These are phyloP conservation scores for Mortierella hygrophila DNA, from an alignment of 192 early-diverging fungal species.

Conservation along the genomic window DNA sequence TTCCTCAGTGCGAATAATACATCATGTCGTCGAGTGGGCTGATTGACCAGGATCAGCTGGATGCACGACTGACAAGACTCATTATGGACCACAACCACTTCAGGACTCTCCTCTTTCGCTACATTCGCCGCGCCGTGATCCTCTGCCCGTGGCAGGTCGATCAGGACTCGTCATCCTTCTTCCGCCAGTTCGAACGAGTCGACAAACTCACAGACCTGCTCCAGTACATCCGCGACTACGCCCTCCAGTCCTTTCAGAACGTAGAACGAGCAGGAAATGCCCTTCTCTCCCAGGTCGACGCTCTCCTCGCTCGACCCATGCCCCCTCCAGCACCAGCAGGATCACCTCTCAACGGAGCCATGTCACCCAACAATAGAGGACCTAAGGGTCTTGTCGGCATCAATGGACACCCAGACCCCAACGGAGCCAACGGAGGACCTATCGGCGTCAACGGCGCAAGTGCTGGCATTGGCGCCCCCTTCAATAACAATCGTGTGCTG, in stretches of 20 bases:
- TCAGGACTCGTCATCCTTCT: slow-evolving; percentile 45
- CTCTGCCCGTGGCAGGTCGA: slow-evolving; percentile 38
- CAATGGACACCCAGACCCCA: slow-evolving; percentile 8
- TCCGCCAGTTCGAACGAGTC: slow-evolving; percentile 32
- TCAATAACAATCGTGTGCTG: slow-evolving; percentile 42
- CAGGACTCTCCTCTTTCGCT: slow-evolving; percentile 36
- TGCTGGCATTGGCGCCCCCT: not conserved
- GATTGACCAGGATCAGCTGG: slow-evolving; percentile 51
- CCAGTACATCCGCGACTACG: slow-evolving; percentile 29
- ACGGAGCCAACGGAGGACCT: not conserved
- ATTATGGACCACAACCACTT: slow-evolving; percentile 42
- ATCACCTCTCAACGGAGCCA: slow-evolving; percentile 20
- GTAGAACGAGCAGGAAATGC: slow-evolving; percentile 32
- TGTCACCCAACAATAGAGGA: slow-evolving; percentile 16
- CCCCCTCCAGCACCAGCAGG: slow-evolving; percentile 5
- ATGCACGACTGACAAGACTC: slow-evolving; percentile 30
- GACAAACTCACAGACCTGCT: slow-evolving; percentile 29
- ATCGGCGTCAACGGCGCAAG: not conserved
- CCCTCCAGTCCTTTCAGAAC: slow-evolving; percentile 38
- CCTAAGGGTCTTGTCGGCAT: not conserved
- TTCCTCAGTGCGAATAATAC: slow-evolving; percentile 1
- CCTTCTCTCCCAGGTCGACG: slow-evolving; percentile 42
- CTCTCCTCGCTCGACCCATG: slow-evolving; percentile 27
- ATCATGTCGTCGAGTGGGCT: slow-evolving; percentile 3
- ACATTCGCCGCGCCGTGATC: slow-evolving; percentile 31